Conservation (phyloP, 2,329 filamentous ascomycete species). For the Rhexocercosporidium sp. region DNA sequence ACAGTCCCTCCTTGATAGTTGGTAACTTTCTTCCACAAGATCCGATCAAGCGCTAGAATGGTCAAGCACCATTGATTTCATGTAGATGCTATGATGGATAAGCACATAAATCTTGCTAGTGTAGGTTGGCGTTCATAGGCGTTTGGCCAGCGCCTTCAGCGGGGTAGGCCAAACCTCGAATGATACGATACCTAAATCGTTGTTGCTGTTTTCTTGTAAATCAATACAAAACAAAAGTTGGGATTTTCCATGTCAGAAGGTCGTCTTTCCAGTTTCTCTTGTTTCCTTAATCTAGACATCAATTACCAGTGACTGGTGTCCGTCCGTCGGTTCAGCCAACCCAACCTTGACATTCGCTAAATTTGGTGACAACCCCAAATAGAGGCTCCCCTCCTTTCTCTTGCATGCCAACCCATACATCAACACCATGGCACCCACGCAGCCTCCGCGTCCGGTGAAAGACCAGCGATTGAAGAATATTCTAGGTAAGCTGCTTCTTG, state of each 20-base stretch:
- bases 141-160: slow-evolving; percentile 5
- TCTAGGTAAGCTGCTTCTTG: slow-evolving; percentile 38
- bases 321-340: not conserved
- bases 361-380: not conserved
- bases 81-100: slow-evolving; percentile 26
- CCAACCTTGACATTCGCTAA: slow-evolving; percentile 2
- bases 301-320: not conserved
- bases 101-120: slow-evolving; percentile 12
- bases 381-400: not conserved
- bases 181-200: slow-evolving; percentile 10
- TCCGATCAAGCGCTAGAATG: slow-evolving; percentile 51
- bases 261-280: not conserved
- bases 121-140: slow-evolving; percentile 15
- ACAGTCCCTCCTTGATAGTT: slow-evolving; percentile 88
- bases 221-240: not conserved
- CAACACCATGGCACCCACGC: slow-evolving; percentile 30
- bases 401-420: not conserved
- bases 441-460: slow-evolving; percentile 32
- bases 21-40: slow-evolving; percentile 95
- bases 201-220: slow-evolving; percentile 10
- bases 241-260: not conserved
- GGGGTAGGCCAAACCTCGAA: not conserved
- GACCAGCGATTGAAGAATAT: slow-evolving; percentile 43
- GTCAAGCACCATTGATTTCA: slow-evolving; percentile 36
- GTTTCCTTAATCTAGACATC: not conserved